phyloP scores from a whole-genome alignment of 2,329 filamentous ascomycete species.

The Fusarium denticulatum region DNA sequence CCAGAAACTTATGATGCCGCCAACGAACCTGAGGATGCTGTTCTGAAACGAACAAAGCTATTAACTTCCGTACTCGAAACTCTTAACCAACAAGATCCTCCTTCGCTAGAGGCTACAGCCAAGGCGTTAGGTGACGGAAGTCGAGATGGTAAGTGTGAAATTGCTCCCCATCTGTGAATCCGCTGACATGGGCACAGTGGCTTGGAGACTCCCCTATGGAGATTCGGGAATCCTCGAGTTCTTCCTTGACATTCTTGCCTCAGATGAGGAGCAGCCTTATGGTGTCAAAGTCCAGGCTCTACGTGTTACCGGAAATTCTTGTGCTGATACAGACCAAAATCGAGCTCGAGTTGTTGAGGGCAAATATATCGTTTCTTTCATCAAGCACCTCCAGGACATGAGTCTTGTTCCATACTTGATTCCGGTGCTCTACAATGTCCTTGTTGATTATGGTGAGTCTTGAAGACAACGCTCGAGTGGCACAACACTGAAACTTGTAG shows the following conservation, averaged over 20 bases:
- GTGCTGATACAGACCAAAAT: slow-evolving; percentile 71
- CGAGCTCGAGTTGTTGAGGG: slow-evolving; percentile 63
- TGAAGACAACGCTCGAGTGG: background rate
- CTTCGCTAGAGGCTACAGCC: slow-evolving; percentile 56
- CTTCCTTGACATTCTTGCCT: slow-evolving; percentile 59
- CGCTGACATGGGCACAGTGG: slow-evolving; percentile 50
- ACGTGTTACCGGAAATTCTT: slow-evolving; percentile 69
- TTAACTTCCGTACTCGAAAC: slow-evolving; percentile 53
- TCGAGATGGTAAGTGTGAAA: slow-evolving; percentile 61
- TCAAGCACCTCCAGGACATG: slow-evolving; percentile 59
- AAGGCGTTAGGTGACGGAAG: slow-evolving; percentile 66
- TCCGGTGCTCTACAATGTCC: slow-evolving; percentile 70
- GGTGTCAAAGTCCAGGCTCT: slow-evolving; percentile 64
- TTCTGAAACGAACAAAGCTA: slow-evolving; percentile 41
- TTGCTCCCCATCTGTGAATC: rapidly evolving
- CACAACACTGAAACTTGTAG: slow-evolving; percentile 47
- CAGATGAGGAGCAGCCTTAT: slow-evolving; percentile 49
- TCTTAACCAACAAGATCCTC: slow-evolving; percentile 50
- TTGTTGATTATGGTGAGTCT: slow-evolving; percentile 68
- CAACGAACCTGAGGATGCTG: slow-evolving; percentile 35
- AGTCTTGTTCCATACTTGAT: slow-evolving; percentile 62
- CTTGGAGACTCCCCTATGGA: slow-evolving; percentile 66
- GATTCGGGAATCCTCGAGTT: slow-evolving; percentile 67
- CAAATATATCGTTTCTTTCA: slow-evolving; percentile 58
- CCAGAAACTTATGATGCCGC: slow-evolving; percentile 43